These are phyloP conservation scores for Lentinula detonsa DNA, from an alignment of 768 basidiomycete species.

Conservation along the genomic window DNA sequence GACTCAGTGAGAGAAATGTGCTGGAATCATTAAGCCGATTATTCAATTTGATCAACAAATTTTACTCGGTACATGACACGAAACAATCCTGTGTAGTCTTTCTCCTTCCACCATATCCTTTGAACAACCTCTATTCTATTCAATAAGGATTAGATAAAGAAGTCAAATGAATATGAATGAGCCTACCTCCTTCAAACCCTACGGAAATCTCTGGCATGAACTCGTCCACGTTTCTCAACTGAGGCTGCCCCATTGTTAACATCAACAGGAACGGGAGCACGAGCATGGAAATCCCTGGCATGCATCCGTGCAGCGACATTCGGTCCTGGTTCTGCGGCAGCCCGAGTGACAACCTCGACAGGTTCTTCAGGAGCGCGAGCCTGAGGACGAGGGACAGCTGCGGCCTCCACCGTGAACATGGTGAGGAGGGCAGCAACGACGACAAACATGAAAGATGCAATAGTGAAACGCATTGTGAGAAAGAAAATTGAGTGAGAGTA, in stretches of 20 bases:
- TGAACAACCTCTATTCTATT: background rate
- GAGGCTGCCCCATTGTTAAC: background rate
- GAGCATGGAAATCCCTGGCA: slow-evolving; percentile 7
- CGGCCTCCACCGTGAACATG: slow-evolving; percentile 15
- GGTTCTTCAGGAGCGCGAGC: background rate
- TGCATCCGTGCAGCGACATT: background rate
- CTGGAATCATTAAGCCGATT: too few species aligned
- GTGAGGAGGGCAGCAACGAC: slow-evolving; percentile 13
- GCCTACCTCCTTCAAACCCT: background rate
- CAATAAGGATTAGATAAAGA: background rate
- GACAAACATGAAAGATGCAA: slow-evolving; percentile 15
- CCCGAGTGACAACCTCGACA: background rate
- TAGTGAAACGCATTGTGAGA: slow-evolving; percentile 23
- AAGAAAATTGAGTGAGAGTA: slow-evolving; percentile 7
- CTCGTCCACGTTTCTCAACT: background rate
- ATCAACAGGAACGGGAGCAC: background rate
- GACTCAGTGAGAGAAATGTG: too few species aligned
- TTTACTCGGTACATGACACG: background rate
- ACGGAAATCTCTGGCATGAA: background rate
- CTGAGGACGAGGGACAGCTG: slow-evolving; percentile 17
- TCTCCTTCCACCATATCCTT: background rate
- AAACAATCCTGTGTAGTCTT: background rate
- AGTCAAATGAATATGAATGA: background rate
- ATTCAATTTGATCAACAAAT: background rate
- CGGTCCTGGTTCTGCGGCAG: background rate